phyloP scores from a whole-genome alignment of 208 protist species.

The Crithidia acanthocephali region DNA sequence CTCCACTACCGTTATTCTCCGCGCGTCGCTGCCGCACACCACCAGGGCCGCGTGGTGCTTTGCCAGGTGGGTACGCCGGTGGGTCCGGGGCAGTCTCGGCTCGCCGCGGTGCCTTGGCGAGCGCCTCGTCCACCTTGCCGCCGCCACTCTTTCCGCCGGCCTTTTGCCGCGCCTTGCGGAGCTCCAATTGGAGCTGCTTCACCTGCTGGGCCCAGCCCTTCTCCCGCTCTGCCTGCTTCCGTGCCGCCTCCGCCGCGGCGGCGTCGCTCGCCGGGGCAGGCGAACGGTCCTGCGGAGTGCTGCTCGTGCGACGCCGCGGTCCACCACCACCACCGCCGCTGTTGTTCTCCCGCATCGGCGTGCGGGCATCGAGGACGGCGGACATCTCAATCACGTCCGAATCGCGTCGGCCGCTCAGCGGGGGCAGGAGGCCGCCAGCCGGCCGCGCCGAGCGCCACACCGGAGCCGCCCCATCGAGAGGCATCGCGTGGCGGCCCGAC shows the following conservation, averaged over 20 bases:
- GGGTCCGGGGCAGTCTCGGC: slow-evolving; percentile 84
- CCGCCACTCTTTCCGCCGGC: slow-evolving; percentile 35
- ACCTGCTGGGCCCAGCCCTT: slow-evolving; percentile 86
- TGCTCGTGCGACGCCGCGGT: slow-evolving; percentile 17
- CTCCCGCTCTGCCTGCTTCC: slow-evolving; percentile 79
- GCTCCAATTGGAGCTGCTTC: slow-evolving; percentile 80
- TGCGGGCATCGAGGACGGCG: slow-evolving; percentile 27
- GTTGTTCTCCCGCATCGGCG: slow-evolving; percentile 26
- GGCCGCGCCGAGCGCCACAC: slow-evolving; percentile 27
- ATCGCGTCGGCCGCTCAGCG: slow-evolving; percentile 26
- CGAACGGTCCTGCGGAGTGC: slow-evolving; percentile 21
- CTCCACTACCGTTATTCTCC: not conserved
- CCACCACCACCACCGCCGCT: not conserved
- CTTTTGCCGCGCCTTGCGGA: slow-evolving; percentile 73
- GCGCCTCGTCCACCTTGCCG: slow-evolving; percentile 2
- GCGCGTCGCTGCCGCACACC: slow-evolving; percentile 6
- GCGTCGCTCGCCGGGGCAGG: slow-evolving; percentile 2
- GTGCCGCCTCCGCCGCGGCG: slow-evolving; percentile 38
- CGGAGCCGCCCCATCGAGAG: not conserved
- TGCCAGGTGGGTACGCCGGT: slow-evolving; percentile 15
- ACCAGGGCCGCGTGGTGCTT: slow-evolving; percentile 14
- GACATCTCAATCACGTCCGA: slow-evolving; percentile 52
- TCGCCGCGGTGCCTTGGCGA: slow-evolving; percentile 36
- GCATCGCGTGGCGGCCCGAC: not conserved
- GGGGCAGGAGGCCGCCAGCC: slow-evolving; percentile 40